Evolutionary conservation across 2,329 filamentous ascomycete species (phyloP), one percentile per base, ranked within the genome.

Genomic region (Pseudopithomyces chartarum): DNA sequence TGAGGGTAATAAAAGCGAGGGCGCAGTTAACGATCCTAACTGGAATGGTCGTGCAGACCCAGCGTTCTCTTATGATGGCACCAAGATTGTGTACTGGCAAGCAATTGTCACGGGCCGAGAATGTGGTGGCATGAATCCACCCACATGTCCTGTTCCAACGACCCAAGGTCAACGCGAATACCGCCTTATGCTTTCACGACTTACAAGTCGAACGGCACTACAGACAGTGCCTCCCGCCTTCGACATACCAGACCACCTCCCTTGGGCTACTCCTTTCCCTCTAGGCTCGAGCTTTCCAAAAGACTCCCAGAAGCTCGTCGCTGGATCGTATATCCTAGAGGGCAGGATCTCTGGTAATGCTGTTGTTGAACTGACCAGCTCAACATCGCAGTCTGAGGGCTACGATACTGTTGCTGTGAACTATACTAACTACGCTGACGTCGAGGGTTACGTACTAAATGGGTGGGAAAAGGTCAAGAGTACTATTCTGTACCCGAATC

Each of bases 31-130:
- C 52, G 79, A 82, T 52, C 76, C 80, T 0, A 72, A 80, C 23
- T 82, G 81, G 81, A 82, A 82, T 59, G 80, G 70, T 3, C 65
- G 69, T 11, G 81, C 80, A 5, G 81, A 82, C 60, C 81, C 79
- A 2, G 68, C 64, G 1, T 80, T 70, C 43, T 78, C 76, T 1
- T 69, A 61, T 1, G 80, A 82, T 57, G 73, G 75, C 5, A 82
- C 79, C 0, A 61, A 68, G 1, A 74, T 82, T 34, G 75, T 74
- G 0, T 83, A 78, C 58, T 80, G 66, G 64, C 77, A 83, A 59
- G 66, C 65, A 2, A 62, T 79, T 6, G 73, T 74, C 0, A 59
- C 74, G 1, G 56, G 73, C 0, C 80, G 79, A 0, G 74, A 73
- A 0, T 83, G 80, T 55, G 79, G 79, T 0, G 80, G 79, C 0